A percentile compares a stretch with the other conserved stretches of the same genome.
These are phyloP conservation scores for Seiridium cupressi DNA, from an alignment of 2,329 filamentous ascomycete species.

Conservation along the genomic window DNA sequence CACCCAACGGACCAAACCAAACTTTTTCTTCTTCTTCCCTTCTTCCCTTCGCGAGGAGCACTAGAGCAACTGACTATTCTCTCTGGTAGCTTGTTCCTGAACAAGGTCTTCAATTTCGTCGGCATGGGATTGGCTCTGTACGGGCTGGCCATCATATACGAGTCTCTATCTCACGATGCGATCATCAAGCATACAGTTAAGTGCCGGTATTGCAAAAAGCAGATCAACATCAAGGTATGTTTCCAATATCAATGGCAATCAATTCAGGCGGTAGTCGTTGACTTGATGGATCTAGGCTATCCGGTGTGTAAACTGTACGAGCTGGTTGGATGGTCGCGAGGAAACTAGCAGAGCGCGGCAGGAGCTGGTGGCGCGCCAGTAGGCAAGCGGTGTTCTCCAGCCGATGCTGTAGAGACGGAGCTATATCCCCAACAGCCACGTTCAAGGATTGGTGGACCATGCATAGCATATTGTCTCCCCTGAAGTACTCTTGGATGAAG, in stretches of 20 bases:
- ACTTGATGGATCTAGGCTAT: no score
- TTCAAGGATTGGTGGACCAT: no score
- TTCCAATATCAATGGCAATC: no score
- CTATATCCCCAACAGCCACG: not conserved
- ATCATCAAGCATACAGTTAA: slow-evolving; percentile 70
- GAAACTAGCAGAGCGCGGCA: slow-evolving; percentile 28
- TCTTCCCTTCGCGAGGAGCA: not conserved
- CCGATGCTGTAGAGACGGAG: not conserved
- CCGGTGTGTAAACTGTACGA: slow-evolving; percentile 56
- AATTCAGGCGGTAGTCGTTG: no score
- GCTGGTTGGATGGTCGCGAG: slow-evolving; percentile 55
- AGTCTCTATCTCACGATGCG: slow-evolving; percentile 58
- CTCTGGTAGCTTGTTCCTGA: slow-evolving; percentile 52
- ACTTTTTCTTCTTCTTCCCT: not conserved
- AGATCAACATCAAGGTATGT: slow-evolving; percentile 23
- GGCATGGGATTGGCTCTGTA: slow-evolving; percentile 67
- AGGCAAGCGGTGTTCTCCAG: not conserved
- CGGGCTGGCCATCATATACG: slow-evolving; percentile 60
- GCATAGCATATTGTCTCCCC: no score
- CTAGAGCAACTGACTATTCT: not conserved
- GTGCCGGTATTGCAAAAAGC: slow-evolving; percentile 62
- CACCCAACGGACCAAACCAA: no score
- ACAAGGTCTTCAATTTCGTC: slow-evolving; percentile 64
- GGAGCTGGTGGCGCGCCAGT: not conserved
- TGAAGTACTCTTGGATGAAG: no score